These are phyloP conservation scores for Aspergillus hiratsukae DNA, from an alignment of 2,329 filamentous ascomycete species.

Conservation along the genomic window DNA sequence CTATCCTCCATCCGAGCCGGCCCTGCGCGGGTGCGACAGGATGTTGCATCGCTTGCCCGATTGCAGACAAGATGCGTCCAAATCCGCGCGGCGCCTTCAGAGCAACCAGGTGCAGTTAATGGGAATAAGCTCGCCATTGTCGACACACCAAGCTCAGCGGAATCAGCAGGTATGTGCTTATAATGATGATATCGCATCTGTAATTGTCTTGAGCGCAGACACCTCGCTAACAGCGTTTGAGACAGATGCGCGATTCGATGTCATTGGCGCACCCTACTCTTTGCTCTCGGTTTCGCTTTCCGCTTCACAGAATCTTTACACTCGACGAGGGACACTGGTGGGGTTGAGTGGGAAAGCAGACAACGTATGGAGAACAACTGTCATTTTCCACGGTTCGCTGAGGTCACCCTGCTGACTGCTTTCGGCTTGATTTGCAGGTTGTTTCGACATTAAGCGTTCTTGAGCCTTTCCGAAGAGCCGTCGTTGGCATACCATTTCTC, in stretches of 20 bases:
- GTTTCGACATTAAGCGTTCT: slow-evolving; percentile 85
- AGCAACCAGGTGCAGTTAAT: slow-evolving; percentile 32
- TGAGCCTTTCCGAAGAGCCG: slow-evolving; percentile 72
- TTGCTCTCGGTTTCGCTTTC: slow-evolving; percentile 90
- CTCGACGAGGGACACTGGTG: slow-evolving; percentile 83
- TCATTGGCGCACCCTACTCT: slow-evolving; percentile 86
- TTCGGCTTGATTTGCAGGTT: slow-evolving; percentile 50
- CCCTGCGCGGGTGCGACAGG: slow-evolving; percentile 21
- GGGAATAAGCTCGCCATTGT: slow-evolving; percentile 35
- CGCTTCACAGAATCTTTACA: slow-evolving; percentile 89
- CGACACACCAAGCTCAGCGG: slow-evolving; percentile 34
- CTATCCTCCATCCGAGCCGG: slow-evolving; percentile 30
- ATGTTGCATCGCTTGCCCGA: slow-evolving; percentile 16
- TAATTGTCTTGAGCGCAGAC: background rate
- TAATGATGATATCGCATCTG: background rate
- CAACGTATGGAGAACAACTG: slow-evolving; percentile 58
- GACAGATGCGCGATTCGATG: slow-evolving; percentile 88
- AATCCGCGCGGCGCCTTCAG: slow-evolving; percentile 42
- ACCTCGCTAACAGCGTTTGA: slow-evolving; percentile 11
- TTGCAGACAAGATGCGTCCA: slow-evolving; percentile 37
- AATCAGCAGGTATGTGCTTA: slow-evolving; percentile 37
- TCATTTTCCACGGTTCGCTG: background rate
- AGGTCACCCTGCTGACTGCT: background rate
- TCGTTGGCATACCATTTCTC: slow-evolving; percentile 85
- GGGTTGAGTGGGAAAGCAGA: slow-evolving; percentile 85